Evolutionary conservation across 441 rosid species (phyloP), one percentile per base, ranked within the genome.

Genomic region (Sinapis alba): DNA sequence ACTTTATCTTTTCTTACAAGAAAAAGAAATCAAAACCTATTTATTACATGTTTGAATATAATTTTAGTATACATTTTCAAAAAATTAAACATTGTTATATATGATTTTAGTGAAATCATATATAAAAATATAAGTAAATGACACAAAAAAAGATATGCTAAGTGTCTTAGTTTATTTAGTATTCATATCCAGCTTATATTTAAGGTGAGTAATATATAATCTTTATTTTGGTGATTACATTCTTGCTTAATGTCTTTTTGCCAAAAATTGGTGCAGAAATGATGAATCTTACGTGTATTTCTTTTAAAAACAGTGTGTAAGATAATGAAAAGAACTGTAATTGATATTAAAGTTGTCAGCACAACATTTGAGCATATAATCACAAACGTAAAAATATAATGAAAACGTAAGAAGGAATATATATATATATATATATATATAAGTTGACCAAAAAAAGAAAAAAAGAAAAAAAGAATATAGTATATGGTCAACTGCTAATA

Each of bases 1-100:
- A 36, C 70, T 27, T 51, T 23, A 64, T 38, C 23, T 79, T 79
- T 80, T 60, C 81, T 81, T 77, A 78, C 79, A 43, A 30, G 68
- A 59, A 28, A 23, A 57, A 51, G 54, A 50, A 50, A 50, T 18
- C 57, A 50, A 18, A 18, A 56, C 12, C 12, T 59, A 59, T 27
- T 27, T 27, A 59, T 27, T 59, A 15, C 38, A 27, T 7, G 9
- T 59, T 27, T 27, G 7, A 28, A 28, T 27, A 59, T 15, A 26
- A 0, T 59, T 26, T 28, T 59, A 26, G 12, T 58, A 7, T n/a
- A 27, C n/a, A 58, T 7, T 11, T 21, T 21, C 59, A 2, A 47
- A n/a, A 20, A 53, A 13, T 13, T 19, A 0, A 23, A 56, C 7
- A 56, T 23, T 19, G 11, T 23, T 11, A 56, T 21, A 11, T 54